Evolutionary conservation across 2,329 filamentous ascomycete genomes (phyloP).

Genomic region (Nemania abortiva): DNA sequence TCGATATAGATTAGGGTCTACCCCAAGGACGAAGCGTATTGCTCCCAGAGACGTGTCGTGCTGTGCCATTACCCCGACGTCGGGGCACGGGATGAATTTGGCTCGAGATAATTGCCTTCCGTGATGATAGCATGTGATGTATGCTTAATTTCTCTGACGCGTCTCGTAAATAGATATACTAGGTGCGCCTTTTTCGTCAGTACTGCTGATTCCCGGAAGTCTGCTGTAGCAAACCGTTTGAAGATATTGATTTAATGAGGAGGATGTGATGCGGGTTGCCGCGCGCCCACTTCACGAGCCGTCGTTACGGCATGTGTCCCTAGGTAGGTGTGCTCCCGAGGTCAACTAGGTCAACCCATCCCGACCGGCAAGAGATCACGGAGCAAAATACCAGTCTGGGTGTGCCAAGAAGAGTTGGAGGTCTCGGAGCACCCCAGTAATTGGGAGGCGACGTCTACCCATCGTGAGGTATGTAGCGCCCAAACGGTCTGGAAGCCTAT

Average conservation of each 20-base stretch:
- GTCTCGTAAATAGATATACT: slow-evolving; percentile 7
- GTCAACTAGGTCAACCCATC: slow-evolving; percentile 5
- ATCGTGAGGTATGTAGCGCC: neutral
- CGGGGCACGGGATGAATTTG: neutral
- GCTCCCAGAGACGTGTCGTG: slow-evolving; percentile 18
- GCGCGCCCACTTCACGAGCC: slow-evolving; percentile 31
- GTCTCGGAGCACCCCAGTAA: slow-evolving; percentile 23
- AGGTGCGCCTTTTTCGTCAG: slow-evolving; percentile 1
- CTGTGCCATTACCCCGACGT: slow-evolving; percentile 2
- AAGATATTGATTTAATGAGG: neutral
- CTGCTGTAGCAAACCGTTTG: slow-evolving; percentile 6
- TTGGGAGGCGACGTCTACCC: neutral
- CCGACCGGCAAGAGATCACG: slow-evolving; percentile 14
- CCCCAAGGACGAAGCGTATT: slow-evolving; percentile 11
- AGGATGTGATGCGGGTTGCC: neutral
- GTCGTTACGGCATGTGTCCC: neutral
- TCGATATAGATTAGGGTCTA: slow-evolving; percentile 3
- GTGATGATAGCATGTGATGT: neutral
- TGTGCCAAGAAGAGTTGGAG: slow-evolving; percentile 30
- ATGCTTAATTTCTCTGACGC: neutral
- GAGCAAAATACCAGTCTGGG: slow-evolving; percentile 31
- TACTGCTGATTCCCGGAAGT: neutral
- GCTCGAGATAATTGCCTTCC: neutral
- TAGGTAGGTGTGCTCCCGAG: slow-evolving; percentile 7
- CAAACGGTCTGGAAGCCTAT: slow-evolving; percentile 3